A percentile compares a stretch with the other conserved stretches of the same genome.
Conservation (phyloP, 306 rosid genomes). For the Cucurbita moschata region DNA sequence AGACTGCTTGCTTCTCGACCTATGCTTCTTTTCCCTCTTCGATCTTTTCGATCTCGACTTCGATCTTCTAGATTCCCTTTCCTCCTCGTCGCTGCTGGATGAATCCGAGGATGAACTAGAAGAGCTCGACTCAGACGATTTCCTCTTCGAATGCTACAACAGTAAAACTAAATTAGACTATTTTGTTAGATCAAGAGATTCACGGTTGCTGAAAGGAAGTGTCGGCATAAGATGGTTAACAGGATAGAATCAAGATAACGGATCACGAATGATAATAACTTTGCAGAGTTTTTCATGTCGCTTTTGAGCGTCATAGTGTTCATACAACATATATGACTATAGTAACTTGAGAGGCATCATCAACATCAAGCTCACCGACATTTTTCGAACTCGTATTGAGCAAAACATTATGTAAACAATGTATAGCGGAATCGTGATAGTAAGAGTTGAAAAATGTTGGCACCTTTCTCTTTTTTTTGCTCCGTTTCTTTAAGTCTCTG, state of each 20-base stretch:
- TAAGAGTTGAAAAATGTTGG: constrained; percentile 11
- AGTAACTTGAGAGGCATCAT: not conserved
- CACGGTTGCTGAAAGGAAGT: not conserved
- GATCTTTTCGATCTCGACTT: constrained; percentile 73
- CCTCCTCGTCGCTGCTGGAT: constrained; percentile 59
- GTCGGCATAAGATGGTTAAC: not conserved
- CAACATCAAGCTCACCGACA: not conserved
- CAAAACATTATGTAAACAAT: not conserved
- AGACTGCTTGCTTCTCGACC: constrained; percentile 50
- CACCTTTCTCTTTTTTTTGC: constrained; percentile 89
- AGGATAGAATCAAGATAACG: not conserved
- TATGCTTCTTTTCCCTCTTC: constrained; percentile 72
- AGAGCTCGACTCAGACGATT: constrained; percentile 60
- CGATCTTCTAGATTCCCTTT: constrained; percentile 58
- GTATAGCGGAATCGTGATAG: not conserved
- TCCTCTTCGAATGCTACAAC: constrained; percentile 69
- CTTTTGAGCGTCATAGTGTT: not conserved
- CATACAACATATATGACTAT: not conserved
- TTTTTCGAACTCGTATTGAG: not conserved
- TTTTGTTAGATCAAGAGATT: not conserved
- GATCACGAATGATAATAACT: too few relatives aligned
- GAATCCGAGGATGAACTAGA: constrained; percentile 50
- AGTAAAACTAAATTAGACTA: constrained; percentile 6
- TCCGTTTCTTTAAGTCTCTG: constrained; percentile 69
- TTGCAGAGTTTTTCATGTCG: too few relatives aligned